Percentiles rank a stretch among this genome's conserved stretches.
phyloP scores from a whole-genome alignment of 1,284 basidiomycete genomes.

The Trichosporon faecale region DNA sequence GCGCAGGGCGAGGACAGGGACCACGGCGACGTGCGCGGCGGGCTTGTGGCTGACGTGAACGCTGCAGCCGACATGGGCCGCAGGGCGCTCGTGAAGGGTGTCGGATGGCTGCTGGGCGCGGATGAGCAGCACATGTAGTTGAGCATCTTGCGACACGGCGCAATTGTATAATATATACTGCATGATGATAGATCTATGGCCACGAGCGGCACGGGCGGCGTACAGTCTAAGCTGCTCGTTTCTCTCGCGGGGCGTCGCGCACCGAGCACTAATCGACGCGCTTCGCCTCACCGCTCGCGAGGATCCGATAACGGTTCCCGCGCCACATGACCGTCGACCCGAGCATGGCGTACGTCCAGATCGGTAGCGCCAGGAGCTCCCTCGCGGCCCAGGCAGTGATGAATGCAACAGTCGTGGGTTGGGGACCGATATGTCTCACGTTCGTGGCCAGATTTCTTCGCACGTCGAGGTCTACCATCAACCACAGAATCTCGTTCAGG shows the following conservation, averaged over 20 bases:
- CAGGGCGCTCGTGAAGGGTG: slow-evolving; percentile 49
- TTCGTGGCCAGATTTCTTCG: slow-evolving; percentile 52
- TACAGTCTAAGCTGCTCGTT: background rate
- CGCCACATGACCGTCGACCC: slow-evolving; percentile 81
- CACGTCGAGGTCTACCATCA: slow-evolving; percentile 49
- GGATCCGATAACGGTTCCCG: slow-evolving; percentile 55
- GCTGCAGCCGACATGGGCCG: slow-evolving; percentile 44
- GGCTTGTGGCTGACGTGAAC: slow-evolving; percentile 41
- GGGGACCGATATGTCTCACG: slow-evolving; percentile 66
- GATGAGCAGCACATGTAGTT: slow-evolving; percentile 33
- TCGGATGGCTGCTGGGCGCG: slow-evolving; percentile 53
- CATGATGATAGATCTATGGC: slow-evolving; percentile 1
- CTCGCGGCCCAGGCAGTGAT: slow-evolving; percentile 70
- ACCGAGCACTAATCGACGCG: slow-evolving; percentile 3
- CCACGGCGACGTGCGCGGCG: slow-evolving; percentile 11
- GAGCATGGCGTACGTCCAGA: slow-evolving; percentile 74
- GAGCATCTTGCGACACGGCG: background rate
- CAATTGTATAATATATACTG: background rate
- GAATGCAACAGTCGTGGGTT: slow-evolving; percentile 58
- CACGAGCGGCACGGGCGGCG: background rate
- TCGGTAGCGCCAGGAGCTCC: slow-evolving; percentile 76
- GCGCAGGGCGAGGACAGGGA: slow-evolving; percentile 8
- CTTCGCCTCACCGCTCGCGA: slow-evolving; percentile 38
- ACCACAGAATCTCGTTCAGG: slow-evolving; percentile 67
- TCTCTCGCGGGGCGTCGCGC: background rate